Base-by-base conservation (phyloP, 2,329 filamentous ascomycete genomes). In the Talaromyces sp. region DNA sequence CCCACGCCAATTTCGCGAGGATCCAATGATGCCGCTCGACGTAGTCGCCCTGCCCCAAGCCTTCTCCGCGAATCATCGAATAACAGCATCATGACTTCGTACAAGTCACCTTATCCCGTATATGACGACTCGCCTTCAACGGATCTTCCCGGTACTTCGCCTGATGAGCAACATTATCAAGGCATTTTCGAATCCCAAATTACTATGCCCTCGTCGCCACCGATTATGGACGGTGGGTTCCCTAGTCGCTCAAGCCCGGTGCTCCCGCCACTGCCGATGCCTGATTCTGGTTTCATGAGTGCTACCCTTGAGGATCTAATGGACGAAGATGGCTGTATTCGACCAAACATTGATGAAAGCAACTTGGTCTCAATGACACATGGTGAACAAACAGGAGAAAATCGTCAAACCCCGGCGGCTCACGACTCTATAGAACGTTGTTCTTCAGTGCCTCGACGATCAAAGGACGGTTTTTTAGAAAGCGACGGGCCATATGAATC, bases 141-240 rank as follows among this genome's bases (percentile, higher is more conserved):
- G 55, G 82, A 85, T 58, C 75, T 79, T 4, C 74, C 75, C n/a
- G 71, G 77, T 52, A 78, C 77, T 30, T 82, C 81, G 15, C 78
- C 81, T 32, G 81, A 82, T 64, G 79, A 81, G 55, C 69, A 74
- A 55, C 82, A 81, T 59, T 81, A 81, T 56, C 78, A 77, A 60
- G 79, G 78, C 62, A 75, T 80, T 9, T 80, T 81, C 52, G 81
- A 89, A 60, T 96, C 92, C 58, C 89, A 92, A 4, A 87, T 86
- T 55, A 90, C 91, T 59, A 91, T 98, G 67, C 90, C 90, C 1
- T 98, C 95, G 0, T 98, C 93, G 3, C 93, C 93, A 15, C 95
- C 95, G 0, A 82, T 96, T 1, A 86, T 92, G 64, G 84, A 85
- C 65, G 83, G 83, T 42, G 80, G 81, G 32, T 80, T 81, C 28